Evolutionary conservation across 345 rosid genomes (phyloP), one percentile per base, ranked within the genome.

Genomic region (Raphanus sativus): DNA sequence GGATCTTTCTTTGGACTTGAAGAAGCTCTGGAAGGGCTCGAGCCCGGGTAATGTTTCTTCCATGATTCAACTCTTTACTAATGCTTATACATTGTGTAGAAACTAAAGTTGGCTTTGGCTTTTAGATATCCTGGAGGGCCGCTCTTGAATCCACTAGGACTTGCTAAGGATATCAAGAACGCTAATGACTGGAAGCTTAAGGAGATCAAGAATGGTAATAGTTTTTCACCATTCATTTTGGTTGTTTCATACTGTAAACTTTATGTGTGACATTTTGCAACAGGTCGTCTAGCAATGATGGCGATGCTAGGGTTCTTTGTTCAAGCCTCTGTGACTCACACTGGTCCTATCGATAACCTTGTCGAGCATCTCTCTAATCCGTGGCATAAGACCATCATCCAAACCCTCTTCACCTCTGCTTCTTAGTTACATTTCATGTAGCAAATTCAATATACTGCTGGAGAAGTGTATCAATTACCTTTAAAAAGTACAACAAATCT

Each of bases 71-170:
- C 5, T 2, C 30, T 70, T 62, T 6, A 25, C 11, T 17, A 3
- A 3, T 38, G 2, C 29, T 72, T 63, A 13, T 50, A 9, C 15
- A 21, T 16, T 8, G 12, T 42, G 68, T 50, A 62, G 50, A 62
- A n/a, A 45, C 9, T 17, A 28, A 28, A 50, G 52, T 21, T 62
- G 21, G 13, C 50, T 63, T 64, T 54, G 65, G 12, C 9, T 48
- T 50, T 55, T 87, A 92, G 98, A 65, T 94, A 94, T 66, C 97
- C 98, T 8, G 98, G 98, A 62, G 98, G 98, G 55, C 97, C 98
- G 12, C 81, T 94, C 65, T 77, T 94, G 12, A 92, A 94, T 68
- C 98, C 98, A 8, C 89, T 90, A 65, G 98, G 98, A 5, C 83
- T 94, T 42, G 97, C 97, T 67, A 92, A 89, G 80, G 98, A 94